phyloP scores from a whole-genome alignment of 2,329 filamentous ascomycete genomes.

The Penicillium palitans region DNA sequence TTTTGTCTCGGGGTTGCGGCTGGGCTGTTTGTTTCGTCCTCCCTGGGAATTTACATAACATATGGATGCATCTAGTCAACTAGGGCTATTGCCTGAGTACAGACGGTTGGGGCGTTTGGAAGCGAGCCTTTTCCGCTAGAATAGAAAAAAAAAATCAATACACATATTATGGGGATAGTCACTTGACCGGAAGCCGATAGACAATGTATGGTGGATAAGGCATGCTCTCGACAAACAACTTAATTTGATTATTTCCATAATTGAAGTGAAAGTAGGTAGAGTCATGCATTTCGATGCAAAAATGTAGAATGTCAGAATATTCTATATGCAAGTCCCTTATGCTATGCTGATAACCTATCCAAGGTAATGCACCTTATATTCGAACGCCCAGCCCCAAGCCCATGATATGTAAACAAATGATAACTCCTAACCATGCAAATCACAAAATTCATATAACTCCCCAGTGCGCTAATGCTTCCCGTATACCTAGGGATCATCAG shows the following conservation, averaged over 20 bases:
- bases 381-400: neutral
- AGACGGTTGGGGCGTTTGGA: neutral
- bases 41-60: neutral
- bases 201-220: neutral
- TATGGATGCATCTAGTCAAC: neutral
- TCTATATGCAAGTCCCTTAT: neutral
- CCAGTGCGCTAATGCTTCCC: neutral
- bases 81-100: neutral
- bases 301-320: neutral
- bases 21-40: conserved; percentile 3
- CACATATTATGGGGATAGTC: neutral
- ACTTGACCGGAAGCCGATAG: neutral
- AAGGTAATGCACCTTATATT: neutral
- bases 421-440: neutral
- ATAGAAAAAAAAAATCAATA: neutral
- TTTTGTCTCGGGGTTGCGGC: neutral
- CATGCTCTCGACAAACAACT: neutral
- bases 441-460: neutral
- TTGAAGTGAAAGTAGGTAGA: neutral
- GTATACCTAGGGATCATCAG: conserved; percentile 6
- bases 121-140: neutral
- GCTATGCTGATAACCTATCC: neutral
- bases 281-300: neutral
- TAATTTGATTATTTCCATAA: neutral
- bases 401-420: neutral